Percentiles rank a stretch among this genome's conserved stretches.
Conservation (phyloP, 305 asterid genomes). For the Stenogyne calaminthoides region DNA sequence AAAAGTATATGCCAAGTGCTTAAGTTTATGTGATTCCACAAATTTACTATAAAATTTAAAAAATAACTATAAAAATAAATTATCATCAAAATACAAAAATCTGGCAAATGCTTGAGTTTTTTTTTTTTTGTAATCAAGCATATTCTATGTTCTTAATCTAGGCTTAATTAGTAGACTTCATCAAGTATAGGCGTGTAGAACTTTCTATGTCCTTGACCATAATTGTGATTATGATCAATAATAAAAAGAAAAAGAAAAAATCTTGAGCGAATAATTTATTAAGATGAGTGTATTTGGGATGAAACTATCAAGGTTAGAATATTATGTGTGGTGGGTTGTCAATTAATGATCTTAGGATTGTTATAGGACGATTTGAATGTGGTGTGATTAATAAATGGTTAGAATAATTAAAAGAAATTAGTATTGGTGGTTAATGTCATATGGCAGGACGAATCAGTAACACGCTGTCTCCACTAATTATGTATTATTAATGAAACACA, state of each 20-base stretch:
- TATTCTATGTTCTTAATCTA: neutral
- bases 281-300: too few species aligned
- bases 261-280: neutral
- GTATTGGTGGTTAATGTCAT: constrained; percentile 22
- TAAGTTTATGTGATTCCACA: neutral
- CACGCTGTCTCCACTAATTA: constrained; percentile 34
- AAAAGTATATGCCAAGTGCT: neutral
- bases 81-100: neutral
- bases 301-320: neutral
- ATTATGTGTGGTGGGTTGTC: constrained; percentile 25
- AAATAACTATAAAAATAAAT: neutral
- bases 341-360: constrained; percentile 23
- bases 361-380: constrained; percentile 22
- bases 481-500: constrained; percentile 24
- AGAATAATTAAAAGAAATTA: constrained; percentile 26
- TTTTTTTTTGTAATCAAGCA: too few species aligned
- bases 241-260: neutral
- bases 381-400: constrained; percentile 32
- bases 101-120: too few species aligned
- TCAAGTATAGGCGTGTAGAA: too few species aligned
- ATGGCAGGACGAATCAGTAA: constrained; percentile 23
- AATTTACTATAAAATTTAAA: neutral
- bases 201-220: neutral
- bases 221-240: too few species aligned
- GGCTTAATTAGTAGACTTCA: neutral